Conservation (phyloP, 2,329 filamentous ascomycete species). For the Penicillium palitans region DNA sequence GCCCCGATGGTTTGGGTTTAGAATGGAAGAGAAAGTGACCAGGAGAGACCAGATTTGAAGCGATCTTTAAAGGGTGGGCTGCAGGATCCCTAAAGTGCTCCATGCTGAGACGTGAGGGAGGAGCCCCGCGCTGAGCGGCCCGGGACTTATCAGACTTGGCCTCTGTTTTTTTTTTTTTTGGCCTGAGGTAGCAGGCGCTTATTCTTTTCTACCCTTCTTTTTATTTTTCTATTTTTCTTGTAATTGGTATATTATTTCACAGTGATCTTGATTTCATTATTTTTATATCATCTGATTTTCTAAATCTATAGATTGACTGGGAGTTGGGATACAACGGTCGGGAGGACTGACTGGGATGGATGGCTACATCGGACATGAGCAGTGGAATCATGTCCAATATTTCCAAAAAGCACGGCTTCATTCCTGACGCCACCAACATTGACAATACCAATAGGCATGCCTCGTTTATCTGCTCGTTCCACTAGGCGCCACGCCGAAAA, state of each 20-base stretch:
- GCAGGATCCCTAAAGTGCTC: slow-evolving; percentile 27
- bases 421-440: slow-evolving; percentile 64
- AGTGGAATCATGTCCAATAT: slow-evolving; percentile 25
- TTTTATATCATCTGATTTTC: not conserved
- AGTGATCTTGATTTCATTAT: not conserved
- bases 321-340: slow-evolving; percentile 39
- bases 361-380: slow-evolving; percentile 46
- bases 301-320: slow-evolving; percentile 14
- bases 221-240: not conserved
- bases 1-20: slow-evolving; percentile 23
- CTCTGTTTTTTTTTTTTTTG: not conserved
- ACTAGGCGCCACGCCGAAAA: slow-evolving; percentile 93
- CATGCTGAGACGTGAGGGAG: slow-evolving; percentile 27
- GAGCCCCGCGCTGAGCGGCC: slow-evolving; percentile 26
- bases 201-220: not conserved
- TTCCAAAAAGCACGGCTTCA: slow-evolving; percentile 45
- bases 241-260: not conserved
- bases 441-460: slow-evolving; percentile 82
- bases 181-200: slow-evolving; percentile 18
- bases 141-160: slow-evolving; percentile 9
- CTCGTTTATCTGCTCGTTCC: slow-evolving; percentile 75
- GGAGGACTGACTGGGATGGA: slow-evolving; percentile 44
- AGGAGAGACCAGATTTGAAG: slow-evolving; percentile 39
- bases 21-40: slow-evolving; percentile 37
- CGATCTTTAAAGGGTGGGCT: slow-evolving; percentile 32